Evolutionary conservation across 208 protist species (phyloP), one percentile per base, ranked within the genome.

Genomic region (Acanthamoeba castellanii): DNA sequence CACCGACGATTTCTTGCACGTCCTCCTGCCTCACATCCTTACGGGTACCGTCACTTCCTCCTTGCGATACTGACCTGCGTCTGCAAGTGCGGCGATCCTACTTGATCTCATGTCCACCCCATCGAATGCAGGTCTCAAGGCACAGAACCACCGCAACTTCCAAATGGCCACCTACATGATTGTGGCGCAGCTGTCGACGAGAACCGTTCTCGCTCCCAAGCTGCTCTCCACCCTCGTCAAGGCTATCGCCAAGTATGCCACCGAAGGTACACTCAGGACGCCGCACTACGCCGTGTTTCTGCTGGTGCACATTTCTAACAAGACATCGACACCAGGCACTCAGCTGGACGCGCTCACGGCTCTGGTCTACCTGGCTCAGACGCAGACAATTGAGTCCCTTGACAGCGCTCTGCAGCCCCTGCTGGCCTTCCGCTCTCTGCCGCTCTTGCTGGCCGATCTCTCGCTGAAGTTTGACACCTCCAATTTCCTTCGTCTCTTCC

Each of bases 121-220:
- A 20, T 9, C 22, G 9, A 8, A 7, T 76, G 14, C 37, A 42
- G 74, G 84, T 22, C 50, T 90, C 8, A 66, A 90, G n/a, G 84
- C 74, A 22, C 88, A 93, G 47, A 93, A 78, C 32, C 42, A 93
- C 16, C 59, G 66, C 8, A 93, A 93, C 88, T 78, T 64, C 45
- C 37, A 78, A 4, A 34, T 72, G 20, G 93, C 90, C 14, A 94
- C 72, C 13, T 95, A 88, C 59, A 96, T 96, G 94, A 87, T 96
- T 50, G 57, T 94, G 13, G 91, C 89, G 16, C 94, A 95, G 68
- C 92, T 96, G 34, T 52, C 94, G 25, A 88, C 81, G 9, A 34
- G 70, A 25, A 74, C 85, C 4, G 57, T 88, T 20, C 16, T 96
- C 18, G 42, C 84, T 13, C 20, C 13, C 52, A 52, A 59, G 27